Conservation (phyloP, 257 asterid species). For the Jacaranda copaia region DNA sequence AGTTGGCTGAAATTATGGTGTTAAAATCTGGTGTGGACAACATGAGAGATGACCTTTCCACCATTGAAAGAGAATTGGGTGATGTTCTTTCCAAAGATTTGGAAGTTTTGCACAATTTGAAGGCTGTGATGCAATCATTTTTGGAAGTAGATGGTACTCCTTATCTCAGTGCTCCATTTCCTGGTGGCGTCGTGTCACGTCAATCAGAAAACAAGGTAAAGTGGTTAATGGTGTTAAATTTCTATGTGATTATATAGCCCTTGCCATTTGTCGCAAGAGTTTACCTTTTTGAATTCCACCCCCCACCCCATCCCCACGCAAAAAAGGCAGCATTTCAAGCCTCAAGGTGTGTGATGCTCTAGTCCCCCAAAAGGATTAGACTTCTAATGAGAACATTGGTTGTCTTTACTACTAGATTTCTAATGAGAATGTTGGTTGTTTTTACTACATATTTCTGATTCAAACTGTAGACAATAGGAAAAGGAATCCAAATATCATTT, state of each 20-base stretch:
- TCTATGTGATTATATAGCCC: conserved; percentile 28
- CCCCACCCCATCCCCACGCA: too few species aligned
- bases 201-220: conserved; percentile 67
- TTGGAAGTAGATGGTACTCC: conserved; percentile 46
- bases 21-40: conserved; percentile 64
- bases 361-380: conserved; percentile 1
- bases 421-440: not conserved
- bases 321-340: conserved; percentile 20
- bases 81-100: conserved; percentile 75
- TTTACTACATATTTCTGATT: conserved; percentile 2
- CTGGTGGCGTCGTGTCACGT: conserved; percentile 41
- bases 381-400: not conserved
- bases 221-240: conserved; percentile 7
- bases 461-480: not conserved
- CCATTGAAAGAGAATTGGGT: conserved; percentile 56
- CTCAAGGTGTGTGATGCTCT: conserved; percentile 21
- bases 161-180: conserved; percentile 45
- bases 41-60: conserved; percentile 60
- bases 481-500: conserved; percentile 4
- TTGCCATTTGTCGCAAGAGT: not conserved
- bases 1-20: conserved; percentile 59
- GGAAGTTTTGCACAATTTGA: conserved; percentile 66
- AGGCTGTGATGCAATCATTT: conserved; percentile 57
- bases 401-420: not conserved
- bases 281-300: conserved; percentile 16